Conservation (phyloP, 2,329 filamentous ascomycete genomes). For the Camillea tinctor region DNA sequence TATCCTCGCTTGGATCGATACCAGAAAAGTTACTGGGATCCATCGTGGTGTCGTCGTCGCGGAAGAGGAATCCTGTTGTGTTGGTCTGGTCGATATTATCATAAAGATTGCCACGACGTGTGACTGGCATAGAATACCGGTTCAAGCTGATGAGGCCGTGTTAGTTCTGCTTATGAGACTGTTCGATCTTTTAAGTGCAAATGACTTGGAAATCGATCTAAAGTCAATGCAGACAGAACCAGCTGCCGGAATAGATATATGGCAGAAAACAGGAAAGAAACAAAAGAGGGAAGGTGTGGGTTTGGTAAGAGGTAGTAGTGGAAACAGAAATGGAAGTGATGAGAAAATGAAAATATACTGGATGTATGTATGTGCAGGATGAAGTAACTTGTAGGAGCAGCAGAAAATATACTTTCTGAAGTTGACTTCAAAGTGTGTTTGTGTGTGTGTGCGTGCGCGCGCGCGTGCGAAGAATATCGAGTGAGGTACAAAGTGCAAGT, state of each 20-base stretch:
- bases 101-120: conserved; percentile 65
- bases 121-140: conserved; percentile 92
- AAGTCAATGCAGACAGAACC: not conserved
- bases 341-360: not conserved
- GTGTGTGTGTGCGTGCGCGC: not conserved
- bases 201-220: not conserved
- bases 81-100: conserved; percentile 79
- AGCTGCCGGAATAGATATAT: not conserved
- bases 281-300: not conserved
- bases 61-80: conserved; percentile 82
- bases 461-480: not conserved
- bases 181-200: not conserved
- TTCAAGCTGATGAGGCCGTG: conserved; percentile 60
- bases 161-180: conserved; percentile 13
- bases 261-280: not conserved
- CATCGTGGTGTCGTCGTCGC: conserved; percentile 66
- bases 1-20: conserved; percentile 74
- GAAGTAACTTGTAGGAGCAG: not conserved
- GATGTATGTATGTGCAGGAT: not conserved
- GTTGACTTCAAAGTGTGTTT: not conserved
- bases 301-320: not conserved
- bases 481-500: not conserved
- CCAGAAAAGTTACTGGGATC: conserved; percentile 69
- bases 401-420: not conserved
- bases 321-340: not conserved